A percentile compares a stretch with the other conserved stretches of the same genome.
Evolutionary conservation across 2,329 filamentous ascomycete species (phyloP).

Genomic region (Xylaria sp.): DNA sequence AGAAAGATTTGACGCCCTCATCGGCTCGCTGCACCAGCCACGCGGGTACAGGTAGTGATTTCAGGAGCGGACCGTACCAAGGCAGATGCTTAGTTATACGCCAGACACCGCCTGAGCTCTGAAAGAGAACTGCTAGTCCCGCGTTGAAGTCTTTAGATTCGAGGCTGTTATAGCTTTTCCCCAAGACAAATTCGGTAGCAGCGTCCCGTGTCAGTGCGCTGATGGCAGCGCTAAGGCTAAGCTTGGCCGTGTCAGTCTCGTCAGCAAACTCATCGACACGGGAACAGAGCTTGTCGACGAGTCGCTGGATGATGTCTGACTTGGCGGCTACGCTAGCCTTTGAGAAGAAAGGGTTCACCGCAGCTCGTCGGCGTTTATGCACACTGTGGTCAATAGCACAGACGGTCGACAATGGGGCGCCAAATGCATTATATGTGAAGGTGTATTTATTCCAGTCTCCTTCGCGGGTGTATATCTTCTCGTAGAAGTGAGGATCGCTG

Average conservation of each 20-base stretch:
- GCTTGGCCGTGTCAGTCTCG: too few species aligned
- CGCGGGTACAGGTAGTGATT: slow-evolving; percentile 32
- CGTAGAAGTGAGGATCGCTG: background rate
- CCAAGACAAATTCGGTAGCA: slow-evolving; percentile 21
- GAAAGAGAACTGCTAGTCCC: slow-evolving; percentile 7
- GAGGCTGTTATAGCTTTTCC: slow-evolving; percentile 25
- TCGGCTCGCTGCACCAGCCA: slow-evolving; percentile 15
- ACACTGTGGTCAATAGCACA: background rate
- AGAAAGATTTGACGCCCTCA: slow-evolving; percentile 21
- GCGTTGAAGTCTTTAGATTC: slow-evolving; percentile 37
- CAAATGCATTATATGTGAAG: background rate
- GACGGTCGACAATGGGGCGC: background rate
- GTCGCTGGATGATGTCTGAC: background rate
- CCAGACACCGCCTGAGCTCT: slow-evolving; percentile 33
- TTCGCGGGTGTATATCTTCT: background rate
- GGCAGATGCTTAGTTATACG: slow-evolving; percentile 42
- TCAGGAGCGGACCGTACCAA: slow-evolving; percentile 34
- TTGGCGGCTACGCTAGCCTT: background rate
- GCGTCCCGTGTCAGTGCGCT: slow-evolving; percentile 22
- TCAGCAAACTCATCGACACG: background rate
- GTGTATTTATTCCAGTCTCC: background rate
- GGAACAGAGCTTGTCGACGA: background rate
- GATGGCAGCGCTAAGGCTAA: slow-evolving; percentile 2
- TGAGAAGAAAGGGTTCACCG: background rate
- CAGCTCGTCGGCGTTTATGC: background rate